phyloP scores from a whole-genome alignment of 768 basidiomycete species.

The Cystobasidium tubakii region DNA sequence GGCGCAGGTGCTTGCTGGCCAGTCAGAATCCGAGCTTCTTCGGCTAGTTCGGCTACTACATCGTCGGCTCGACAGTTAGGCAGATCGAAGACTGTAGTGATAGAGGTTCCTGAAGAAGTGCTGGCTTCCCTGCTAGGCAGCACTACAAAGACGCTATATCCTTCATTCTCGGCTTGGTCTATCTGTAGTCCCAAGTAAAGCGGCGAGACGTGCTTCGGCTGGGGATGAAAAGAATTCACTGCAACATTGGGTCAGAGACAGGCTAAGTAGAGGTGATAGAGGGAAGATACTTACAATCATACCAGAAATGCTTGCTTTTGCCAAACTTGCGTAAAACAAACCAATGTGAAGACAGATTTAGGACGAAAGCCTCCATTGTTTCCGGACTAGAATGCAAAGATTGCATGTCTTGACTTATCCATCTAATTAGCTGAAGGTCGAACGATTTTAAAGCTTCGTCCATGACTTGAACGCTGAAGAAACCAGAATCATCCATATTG shows the following conservation, averaged over 20 bases:
- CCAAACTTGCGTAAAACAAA: constrained; percentile 31
- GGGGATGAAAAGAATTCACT: constrained; percentile 44
- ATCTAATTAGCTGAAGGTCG: constrained; percentile 41
- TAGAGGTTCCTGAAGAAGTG: background rate
- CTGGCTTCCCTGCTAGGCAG: constrained; percentile 27
- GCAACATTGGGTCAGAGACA: constrained; percentile 27
- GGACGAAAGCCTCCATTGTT: constrained; percentile 44
- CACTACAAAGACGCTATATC: constrained; percentile 45
- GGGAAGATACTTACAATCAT: constrained; percentile 14
- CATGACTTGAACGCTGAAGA: constrained; percentile 42
- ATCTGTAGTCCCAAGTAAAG: constrained; percentile 44
- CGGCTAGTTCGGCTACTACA: constrained; percentile 17
- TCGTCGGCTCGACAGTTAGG: constrained; percentile 34
- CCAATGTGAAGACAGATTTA: constrained; percentile 44
- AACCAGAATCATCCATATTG: constrained; percentile 43
- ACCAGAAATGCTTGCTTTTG: constrained; percentile 32
- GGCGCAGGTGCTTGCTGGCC: background rate
- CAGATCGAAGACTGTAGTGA: background rate
- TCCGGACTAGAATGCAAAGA: constrained; percentile 40
- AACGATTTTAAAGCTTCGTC: constrained; percentile 43
- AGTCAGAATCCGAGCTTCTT: background rate
- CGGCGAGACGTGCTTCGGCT: constrained; percentile 41
- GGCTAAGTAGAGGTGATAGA: too few relatives aligned
- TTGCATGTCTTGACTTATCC: constrained; percentile 39
- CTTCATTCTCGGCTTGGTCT: constrained; percentile 42